These are phyloP conservation scores for Rosa hybrid DNA, from an alignment of 331 rosid species.

Conservation along the genomic window DNA sequence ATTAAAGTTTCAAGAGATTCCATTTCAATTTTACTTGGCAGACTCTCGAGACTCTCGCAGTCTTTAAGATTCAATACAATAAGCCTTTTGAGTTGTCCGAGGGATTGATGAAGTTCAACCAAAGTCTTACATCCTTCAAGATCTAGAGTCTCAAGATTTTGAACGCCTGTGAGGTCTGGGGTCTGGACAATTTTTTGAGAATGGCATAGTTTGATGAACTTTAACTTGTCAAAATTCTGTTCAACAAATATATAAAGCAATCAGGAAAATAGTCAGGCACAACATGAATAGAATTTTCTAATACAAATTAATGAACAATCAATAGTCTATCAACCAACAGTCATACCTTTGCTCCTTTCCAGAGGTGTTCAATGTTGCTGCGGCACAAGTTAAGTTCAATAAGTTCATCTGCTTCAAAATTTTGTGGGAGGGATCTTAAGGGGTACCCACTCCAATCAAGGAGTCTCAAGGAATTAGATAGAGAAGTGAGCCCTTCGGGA, in stretches of 20 bases:
- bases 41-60: neutral
- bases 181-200: neutral
- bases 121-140: neutral
- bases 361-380: neutral
- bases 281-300: neutral
- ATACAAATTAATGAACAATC: neutral
- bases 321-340: neutral
- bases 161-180: neutral
- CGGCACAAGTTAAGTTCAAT: neutral
- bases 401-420: neutral
- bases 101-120: neutral
- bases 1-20: neutral
- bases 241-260: neutral
- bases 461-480: neutral
- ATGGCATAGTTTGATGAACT: neutral
- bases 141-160: neutral
- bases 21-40: neutral
- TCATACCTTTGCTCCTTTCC: neutral
- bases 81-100: neutral
- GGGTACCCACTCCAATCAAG: conserved; percentile 11
- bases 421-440: neutral
- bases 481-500: neutral
- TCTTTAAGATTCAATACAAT: neutral
- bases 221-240: conserved; percentile 3
- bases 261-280: neutral